Percentiles rank a stretch among this genome's conserved stretches.
Evolutionary conservation across 140 eudicot species (phyloP).

Genomic region (Oenanthe javanica): DNA sequence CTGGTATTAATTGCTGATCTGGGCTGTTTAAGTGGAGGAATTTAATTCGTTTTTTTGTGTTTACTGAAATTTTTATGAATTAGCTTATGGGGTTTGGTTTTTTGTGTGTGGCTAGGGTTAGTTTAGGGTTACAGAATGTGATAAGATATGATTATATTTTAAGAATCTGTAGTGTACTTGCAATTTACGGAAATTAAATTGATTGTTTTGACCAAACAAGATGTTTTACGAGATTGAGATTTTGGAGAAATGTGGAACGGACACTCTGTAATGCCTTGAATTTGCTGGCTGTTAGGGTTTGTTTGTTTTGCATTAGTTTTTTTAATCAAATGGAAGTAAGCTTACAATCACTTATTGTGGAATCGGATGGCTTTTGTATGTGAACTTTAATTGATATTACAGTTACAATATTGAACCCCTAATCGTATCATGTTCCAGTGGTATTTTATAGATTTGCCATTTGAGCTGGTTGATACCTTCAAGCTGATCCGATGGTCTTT

Average conservation of each 20-base stretch:
- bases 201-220: neutral
- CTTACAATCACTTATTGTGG: neutral
- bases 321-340: neutral
- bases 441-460: neutral
- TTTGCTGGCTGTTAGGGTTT: neutral
- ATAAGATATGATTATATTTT: neutral
- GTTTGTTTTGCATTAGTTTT: neutral
- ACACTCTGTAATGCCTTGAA: neutral
- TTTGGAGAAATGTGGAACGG: neutral
- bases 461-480: neutral
- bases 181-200: neutral
- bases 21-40: neutral
- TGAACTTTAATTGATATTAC: neutral
- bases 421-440: neutral
- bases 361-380: neutral
- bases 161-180: neutral
- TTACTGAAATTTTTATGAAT: neutral
- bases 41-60: neutral
- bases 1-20: constrained; percentile 1
- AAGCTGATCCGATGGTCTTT: neutral
- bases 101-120: neutral
- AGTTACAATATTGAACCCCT: neutral
- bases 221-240: neutral
- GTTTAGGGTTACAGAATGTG: neutral
- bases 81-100: neutral